phyloP scores from a whole-genome alignment of 805 yeast genomes.

The Limtongozyma cylindracea region DNA sequence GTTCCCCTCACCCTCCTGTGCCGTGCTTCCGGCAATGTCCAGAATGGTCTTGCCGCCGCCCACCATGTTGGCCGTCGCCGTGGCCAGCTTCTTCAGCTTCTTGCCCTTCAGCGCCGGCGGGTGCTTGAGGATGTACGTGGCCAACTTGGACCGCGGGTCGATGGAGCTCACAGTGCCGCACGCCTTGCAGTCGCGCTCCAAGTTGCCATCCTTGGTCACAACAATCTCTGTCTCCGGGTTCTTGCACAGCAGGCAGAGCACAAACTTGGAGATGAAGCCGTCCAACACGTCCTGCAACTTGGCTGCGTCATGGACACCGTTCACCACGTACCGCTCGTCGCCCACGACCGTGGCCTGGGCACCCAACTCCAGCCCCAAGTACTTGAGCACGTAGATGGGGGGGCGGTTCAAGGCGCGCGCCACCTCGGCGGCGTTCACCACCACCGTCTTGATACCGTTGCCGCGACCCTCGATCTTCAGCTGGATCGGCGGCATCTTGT shows the following conservation, averaged over 20 bases:
- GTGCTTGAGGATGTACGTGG: constrained; percentile 73
- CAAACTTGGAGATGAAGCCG: constrained; percentile 82
- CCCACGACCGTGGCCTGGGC: constrained; percentile 66
- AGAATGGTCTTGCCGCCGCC: constrained; percentile 70
- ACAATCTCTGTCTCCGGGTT: constrained; percentile 93
- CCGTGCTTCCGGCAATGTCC: constrained; percentile 61
- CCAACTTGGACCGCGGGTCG: constrained; percentile 68
- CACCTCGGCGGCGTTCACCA: constrained; percentile 74
- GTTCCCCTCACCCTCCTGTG: constrained; percentile 16
- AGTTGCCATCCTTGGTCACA: constrained; percentile 44
- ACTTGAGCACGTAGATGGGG: constrained; percentile 74
- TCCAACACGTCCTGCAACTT: constrained; percentile 87
- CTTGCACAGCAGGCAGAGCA: constrained; percentile 82
- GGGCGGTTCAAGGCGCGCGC: constrained; percentile 92
- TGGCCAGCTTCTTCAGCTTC: constrained; percentile 57
- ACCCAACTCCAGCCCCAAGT: constrained; percentile 90
- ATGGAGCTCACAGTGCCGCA: constrained; percentile 79
- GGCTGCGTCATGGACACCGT: constrained; percentile 79
- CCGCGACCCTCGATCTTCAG: constrained; percentile 97
- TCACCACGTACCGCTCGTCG: constrained; percentile 72
- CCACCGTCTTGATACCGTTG: constrained; percentile 94
- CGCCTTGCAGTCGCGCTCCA: constrained; percentile 90
- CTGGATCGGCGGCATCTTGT: constrained; percentile 96
- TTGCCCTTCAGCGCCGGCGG: constrained; percentile 35
- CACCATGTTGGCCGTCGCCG: constrained; percentile 73